phyloP scores from a whole-genome alignment of 2,329 filamentous ascomycete species.

The Ceratocystis huliohia region DNA sequence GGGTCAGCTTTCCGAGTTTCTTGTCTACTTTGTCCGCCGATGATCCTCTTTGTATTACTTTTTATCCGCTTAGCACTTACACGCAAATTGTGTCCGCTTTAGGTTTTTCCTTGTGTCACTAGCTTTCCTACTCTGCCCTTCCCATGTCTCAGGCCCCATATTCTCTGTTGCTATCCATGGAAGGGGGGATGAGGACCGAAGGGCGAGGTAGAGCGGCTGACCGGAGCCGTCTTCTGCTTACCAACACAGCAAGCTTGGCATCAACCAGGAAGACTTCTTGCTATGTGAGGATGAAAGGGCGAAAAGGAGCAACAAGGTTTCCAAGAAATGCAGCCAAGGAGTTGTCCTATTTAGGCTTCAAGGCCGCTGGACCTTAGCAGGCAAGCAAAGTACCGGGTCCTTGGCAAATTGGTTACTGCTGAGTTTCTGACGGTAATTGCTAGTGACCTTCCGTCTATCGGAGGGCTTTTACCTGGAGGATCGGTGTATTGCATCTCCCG shows the following conservation, averaged over 20 bases:
- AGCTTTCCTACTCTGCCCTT: background rate
- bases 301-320: background rate
- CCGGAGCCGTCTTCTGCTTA: background rate
- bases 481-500: background rate
- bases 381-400: background rate
- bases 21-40: background rate
- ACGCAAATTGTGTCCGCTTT: background rate
- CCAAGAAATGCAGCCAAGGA: background rate
- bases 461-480: too few species aligned
- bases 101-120: background rate
- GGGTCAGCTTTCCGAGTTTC: background rate
- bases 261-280: background rate
- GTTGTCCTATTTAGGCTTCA: background rate
- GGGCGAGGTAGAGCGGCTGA: background rate
- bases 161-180: background rate
- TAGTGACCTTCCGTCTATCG: too few species aligned
- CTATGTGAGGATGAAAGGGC: too few species aligned
- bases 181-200: background rate
- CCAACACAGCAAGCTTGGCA: background rate
- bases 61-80: background rate
- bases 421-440: background rate
- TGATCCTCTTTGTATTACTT: background rate
- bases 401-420: background rate
- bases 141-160: background rate
- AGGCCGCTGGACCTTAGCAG: background rate